These are phyloP conservation scores for Allium cepa DNA, from an alignment of 106 monocot genomes.

Conservation along the genomic window DNA sequence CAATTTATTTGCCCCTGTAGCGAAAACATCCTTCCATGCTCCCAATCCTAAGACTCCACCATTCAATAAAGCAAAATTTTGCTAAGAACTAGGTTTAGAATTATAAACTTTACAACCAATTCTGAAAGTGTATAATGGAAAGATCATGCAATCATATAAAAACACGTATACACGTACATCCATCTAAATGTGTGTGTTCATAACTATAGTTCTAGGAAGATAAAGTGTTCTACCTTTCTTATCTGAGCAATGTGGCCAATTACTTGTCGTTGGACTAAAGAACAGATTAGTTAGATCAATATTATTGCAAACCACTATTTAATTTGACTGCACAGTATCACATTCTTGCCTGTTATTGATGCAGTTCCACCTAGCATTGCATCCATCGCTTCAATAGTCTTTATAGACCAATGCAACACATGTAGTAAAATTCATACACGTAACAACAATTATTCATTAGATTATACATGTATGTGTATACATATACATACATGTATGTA, in stretches of 20 bases:
- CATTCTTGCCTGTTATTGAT: conserved; percentile 72
- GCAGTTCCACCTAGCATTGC: conserved; percentile 53
- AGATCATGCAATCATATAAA: too few species aligned
- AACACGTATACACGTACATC: too few species aligned
- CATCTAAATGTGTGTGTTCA: too few species aligned
- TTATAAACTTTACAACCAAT: too few species aligned
- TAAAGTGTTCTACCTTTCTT: conserved; percentile 33
- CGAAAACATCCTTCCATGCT: conserved; percentile 48
- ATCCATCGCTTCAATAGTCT: conserved; percentile 61
- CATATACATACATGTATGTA: too few species aligned
- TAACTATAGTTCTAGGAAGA: too few species aligned
- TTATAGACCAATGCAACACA: conserved; percentile 70
- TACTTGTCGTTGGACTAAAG: conserved; percentile 30
- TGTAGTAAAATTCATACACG: conserved; percentile 11
- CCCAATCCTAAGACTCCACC: conserved; percentile 33
- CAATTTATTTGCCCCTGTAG: conserved; percentile 69
- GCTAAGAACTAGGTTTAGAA: too few species aligned
- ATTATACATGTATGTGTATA: too few species aligned
- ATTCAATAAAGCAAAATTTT: too few species aligned
- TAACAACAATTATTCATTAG: background rate
- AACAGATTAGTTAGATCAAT: conserved; percentile 13
- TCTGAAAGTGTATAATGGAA: too few species aligned
- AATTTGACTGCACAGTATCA: background rate
- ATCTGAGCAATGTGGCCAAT: conserved; percentile 75
- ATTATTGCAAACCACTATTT: background rate